Evolutionary conservation across 768 basidiomycete species (phyloP), one percentile per base, ranked within the genome.

Genomic region (Leucogyrophana mollusca): DNA sequence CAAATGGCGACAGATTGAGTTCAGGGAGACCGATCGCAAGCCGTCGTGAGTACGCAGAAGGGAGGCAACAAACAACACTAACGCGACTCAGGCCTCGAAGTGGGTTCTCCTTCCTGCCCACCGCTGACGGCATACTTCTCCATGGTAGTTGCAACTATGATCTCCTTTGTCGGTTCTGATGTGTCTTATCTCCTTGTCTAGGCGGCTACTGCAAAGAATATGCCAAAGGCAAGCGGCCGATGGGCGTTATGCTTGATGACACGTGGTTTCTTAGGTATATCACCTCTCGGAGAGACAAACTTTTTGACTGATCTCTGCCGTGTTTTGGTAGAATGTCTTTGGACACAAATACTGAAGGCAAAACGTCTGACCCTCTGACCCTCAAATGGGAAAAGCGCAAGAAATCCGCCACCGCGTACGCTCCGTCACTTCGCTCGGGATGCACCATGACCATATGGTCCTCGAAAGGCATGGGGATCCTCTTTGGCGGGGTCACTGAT

Each of bases 131-230:
- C 1, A 78, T 94, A 6, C 56, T 94, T 7, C 59, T 96, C 4
- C 83, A 92, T 54, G 93, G 90, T 83, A 45, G 52, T 18, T 21
- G 4, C 16, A 20, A 14, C n/a, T n/a, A n/a, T n/a, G n/a, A n/a
- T n/a, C n/a, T n/a, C n/a, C n/a, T n/a, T 27, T 9, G 10, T 43
- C 17, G 9, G n/a, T n/a, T 32, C 20, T 1, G 44, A 13, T 7
- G 11, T 1, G 16, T 24, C 14, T 23, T 24, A 33, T 6, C n/a
- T 23, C 4, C 30, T 10, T 11, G 9, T 9, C 16, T 14, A 90
- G 87, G 90, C 9, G 94, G 94, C 0, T 95, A 95, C 61, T 90
- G 86, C 60, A 94, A 96, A 62, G 87, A 91, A 65, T 94, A 94
- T 55, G 58, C 67, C 17, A 93, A 94, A 59, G 90, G 91, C 2